Evolutionary conservation across 805 yeast genomes (phyloP).

Genomic region (Ogataea populi-albae): DNA sequence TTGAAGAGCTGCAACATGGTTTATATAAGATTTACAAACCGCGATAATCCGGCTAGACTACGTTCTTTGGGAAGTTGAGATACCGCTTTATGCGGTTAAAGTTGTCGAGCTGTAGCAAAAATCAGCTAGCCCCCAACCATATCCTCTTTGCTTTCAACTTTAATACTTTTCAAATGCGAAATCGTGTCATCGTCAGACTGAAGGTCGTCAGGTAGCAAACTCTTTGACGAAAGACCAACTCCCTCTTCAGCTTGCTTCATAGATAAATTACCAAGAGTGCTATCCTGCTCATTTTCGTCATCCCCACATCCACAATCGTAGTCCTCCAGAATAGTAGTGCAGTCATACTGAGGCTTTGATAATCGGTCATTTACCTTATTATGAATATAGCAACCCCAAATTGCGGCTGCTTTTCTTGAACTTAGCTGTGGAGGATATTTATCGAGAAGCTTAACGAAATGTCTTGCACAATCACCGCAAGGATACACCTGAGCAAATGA

Average conservation of each 20-base stretch:
- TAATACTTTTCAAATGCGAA: slow-evolving; percentile 44
- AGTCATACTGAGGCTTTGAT: slow-evolving; percentile 72
- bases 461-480: slow-evolving; percentile 95
- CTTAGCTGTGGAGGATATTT: slow-evolving; percentile 83
- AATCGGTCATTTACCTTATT: slow-evolving; percentile 78
- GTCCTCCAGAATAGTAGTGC: slow-evolving; percentile 79
- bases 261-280: slow-evolving; percentile 24
- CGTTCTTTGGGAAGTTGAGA: no score
- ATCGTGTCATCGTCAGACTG: slow-evolving; percentile 23
- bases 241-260: slow-evolving; percentile 6
- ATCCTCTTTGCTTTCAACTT: slow-evolving; percentile 43
- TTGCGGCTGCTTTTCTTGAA: slow-evolving; percentile 74
- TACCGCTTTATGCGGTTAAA: no score
- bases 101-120: no score
- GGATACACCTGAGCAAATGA: slow-evolving; percentile 92
- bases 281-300: slow-evolving; percentile 56
- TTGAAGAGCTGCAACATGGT: no score
- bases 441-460: slow-evolving; percentile 66
- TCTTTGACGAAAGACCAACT: neutral
- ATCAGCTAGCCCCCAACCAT: slow-evolving; percentile 22
- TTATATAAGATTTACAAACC: no score
- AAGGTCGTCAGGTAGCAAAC: no score
- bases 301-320: slow-evolving; percentile 95
- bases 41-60: no score
- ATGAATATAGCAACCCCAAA: slow-evolving; percentile 96